phyloP scores from a whole-genome alignment of 2,329 filamentous ascomycete genomes.

The Talaromyces sp. region DNA sequence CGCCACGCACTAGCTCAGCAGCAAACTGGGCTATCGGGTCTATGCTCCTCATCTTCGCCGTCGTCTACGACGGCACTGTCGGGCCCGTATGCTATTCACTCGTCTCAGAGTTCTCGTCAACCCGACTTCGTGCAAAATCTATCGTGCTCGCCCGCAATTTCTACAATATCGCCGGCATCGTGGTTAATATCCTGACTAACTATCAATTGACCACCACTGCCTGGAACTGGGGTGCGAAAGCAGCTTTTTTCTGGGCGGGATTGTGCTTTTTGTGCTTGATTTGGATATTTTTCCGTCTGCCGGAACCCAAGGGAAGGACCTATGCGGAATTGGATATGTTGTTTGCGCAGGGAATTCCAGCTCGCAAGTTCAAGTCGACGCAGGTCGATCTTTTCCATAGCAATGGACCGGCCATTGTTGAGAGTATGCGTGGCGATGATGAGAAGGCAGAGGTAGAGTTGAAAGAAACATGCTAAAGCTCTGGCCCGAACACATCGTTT shows the following conservation, averaged over 20 bases:
- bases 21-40: slow-evolving; percentile 31
- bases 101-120: slow-evolving; percentile 40
- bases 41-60: slow-evolving; percentile 32
- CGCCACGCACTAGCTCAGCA: slow-evolving; percentile 45
- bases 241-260: slow-evolving; percentile 23
- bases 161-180: slow-evolving; percentile 33
- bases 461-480: background rate
- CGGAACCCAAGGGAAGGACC: slow-evolving; percentile 29
- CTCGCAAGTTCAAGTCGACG: slow-evolving; percentile 63
- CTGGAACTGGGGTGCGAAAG: slow-evolving; percentile 20
- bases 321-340: slow-evolving; percentile 36
- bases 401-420: background rate
- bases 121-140: slow-evolving; percentile 40
- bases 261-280: slow-evolving; percentile 7
- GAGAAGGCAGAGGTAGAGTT: background rate
- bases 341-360: slow-evolving; percentile 62
- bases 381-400: slow-evolving; percentile 48
- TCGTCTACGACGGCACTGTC: slow-evolving; percentile 35
- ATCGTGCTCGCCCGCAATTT: slow-evolving; percentile 35
- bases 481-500: too few species aligned
- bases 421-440: background rate
- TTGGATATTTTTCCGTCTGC: slow-evolving; percentile 6
- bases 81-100: slow-evolving; percentile 41
- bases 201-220: slow-evolving; percentile 32
- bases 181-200: slow-evolving; percentile 33